phyloP scores from a whole-genome alignment of 2,329 filamentous ascomycete species.

The Aspergillus unguis region DNA sequence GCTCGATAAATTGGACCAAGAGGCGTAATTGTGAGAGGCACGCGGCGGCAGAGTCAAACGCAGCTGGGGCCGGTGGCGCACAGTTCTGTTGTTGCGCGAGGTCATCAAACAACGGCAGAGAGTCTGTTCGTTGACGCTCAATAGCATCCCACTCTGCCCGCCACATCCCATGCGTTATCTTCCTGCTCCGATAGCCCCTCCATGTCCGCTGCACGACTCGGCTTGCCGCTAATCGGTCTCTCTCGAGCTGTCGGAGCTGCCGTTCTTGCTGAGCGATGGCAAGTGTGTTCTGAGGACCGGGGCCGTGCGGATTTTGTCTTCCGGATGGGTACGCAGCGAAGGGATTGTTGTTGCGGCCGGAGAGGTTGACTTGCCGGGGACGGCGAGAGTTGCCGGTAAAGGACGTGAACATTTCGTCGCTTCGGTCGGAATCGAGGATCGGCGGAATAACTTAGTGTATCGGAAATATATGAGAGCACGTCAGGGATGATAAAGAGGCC shows the following conservation, averaged over 20 bases:
- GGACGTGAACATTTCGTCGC: conserved; percentile 67
- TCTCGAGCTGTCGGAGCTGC: conserved; percentile 72
- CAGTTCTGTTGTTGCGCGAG: conserved; percentile 43
- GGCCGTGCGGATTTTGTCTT: conserved; percentile 54
- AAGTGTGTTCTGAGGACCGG: conserved; percentile 71
- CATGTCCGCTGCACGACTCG: conserved; percentile 74
- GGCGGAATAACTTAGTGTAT: conserved; percentile 8
- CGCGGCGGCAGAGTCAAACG: conserved; percentile 35
- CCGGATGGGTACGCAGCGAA: conserved; percentile 62
- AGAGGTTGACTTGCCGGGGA: conserved; percentile 89
- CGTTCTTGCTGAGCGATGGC: conserved; percentile 85
- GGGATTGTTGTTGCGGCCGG: conserved; percentile 76
- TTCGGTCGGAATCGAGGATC: conserved; percentile 10
- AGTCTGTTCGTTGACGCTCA: conserved; percentile 44
- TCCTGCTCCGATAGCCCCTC: conserved; percentile 70
- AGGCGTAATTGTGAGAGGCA: conserved; percentile 59
- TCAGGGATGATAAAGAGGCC: conserved; percentile 15
- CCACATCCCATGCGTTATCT: conserved; percentile 54
- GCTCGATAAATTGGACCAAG: conserved; percentile 63
- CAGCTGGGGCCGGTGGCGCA: conserved; percentile 44
- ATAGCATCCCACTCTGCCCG: conserved; percentile 62
- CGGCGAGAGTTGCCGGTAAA: conserved; percentile 86
- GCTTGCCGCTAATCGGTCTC: conserved; percentile 70
- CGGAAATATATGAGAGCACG: conserved; percentile 10
- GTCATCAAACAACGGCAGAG: conserved; percentile 28